phyloP scores from a whole-genome alignment of 1,284 basidiomycete species.

The Xanthoconium separans region DNA sequence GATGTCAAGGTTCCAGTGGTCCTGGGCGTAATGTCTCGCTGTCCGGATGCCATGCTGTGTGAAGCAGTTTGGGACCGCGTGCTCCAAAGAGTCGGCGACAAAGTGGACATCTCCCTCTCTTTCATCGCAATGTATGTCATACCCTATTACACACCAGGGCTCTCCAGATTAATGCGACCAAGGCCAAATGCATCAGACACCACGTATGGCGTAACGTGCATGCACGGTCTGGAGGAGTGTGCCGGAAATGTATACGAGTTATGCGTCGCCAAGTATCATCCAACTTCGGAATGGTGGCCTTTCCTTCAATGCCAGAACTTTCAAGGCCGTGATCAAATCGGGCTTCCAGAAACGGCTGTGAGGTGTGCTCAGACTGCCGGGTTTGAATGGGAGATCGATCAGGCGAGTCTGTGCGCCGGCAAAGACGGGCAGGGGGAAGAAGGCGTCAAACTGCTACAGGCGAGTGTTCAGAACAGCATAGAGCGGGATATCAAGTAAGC shows the following conservation, averaged over 20 bases:
- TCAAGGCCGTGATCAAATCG: constrained; percentile 63
- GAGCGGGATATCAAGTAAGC: constrained; percentile 57
- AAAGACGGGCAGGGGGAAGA: constrained; percentile 58
- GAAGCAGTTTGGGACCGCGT: constrained; percentile 78
- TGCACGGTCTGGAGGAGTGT: constrained; percentile 79
- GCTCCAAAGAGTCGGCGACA: constrained; percentile 57
- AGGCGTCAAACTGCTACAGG: constrained; percentile 58
- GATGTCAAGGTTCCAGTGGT: constrained; percentile 54
- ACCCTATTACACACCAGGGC: constrained; percentile 1
- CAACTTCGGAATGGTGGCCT: constrained; percentile 63
- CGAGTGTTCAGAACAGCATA: constrained; percentile 54
- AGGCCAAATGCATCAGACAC: constrained; percentile 66
- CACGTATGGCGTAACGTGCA: constrained; percentile 72
- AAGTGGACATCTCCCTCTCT: constrained; percentile 67
- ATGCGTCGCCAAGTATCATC: constrained; percentile 64
- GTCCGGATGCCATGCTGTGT: constrained; percentile 76
- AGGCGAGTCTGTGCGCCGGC: constrained; percentile 58
- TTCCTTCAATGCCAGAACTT: constrained; percentile 78
- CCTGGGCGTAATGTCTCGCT: constrained; percentile 77
- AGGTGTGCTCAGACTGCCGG: constrained; percentile 62
- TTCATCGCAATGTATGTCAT: constrained; percentile 67
- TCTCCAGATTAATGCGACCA: constrained; percentile 16
- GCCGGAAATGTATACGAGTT: constrained; percentile 87
- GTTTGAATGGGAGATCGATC: constrained; percentile 68
- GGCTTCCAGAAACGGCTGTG: constrained; percentile 60